Base-by-base conservation (phyloP, 2,329 filamentous ascomycete species). In the Neonectria sp. region DNA sequence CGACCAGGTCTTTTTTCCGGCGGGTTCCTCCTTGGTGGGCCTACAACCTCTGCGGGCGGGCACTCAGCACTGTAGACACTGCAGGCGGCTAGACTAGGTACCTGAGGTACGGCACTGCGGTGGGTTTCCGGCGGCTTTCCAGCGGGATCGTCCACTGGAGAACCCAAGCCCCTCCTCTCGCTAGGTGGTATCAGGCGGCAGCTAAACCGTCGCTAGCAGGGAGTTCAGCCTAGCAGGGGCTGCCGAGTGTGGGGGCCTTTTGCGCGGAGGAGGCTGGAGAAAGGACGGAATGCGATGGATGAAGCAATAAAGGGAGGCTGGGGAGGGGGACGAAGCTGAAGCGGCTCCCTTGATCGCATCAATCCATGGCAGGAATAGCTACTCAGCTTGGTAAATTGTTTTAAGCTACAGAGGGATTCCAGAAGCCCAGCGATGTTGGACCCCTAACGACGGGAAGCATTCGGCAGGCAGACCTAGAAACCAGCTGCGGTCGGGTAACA, bases 221-320 rank as follows among this genome's bases (percentile, higher is more conserved):
- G 48, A 17, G 25, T 12, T 51, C 48, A 51, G 48, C 48, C 48
- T 31, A 31, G 48, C 48, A 51, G 48, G 46, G 48, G 48, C 31
- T 9, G 3, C 13, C 15, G 6, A 29, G 40, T 29, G 27, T 31
- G 48, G 48, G 48, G 48, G 27, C 25, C 1, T 48, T 59, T 51
- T 52, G 63, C 37, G 70, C 53, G 59, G 62, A 69, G 67, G 60
- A 25, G 56, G 48, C 58, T 65, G 71, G 70, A 64, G 66, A 71
- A 72, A 67, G 64, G 67, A 73, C 57, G 67, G 33, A 45, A 48
- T 57, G 52, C 29, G 58, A 17, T 27, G 58, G 65, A 53, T 37
- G 7, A 4, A 11, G 46, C 37, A 40, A 12, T 45, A 21, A 45
- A 45, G 61, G 57, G 57, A 49, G 62, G 68, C 56, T 68, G 67